Percentiles rank a stretch among this genome's conserved stretches.
Evolutionary conservation across 371 early-diverging fungal genomes (phyloP).

Genomic region (Rhizopus arrhizus): DNA sequence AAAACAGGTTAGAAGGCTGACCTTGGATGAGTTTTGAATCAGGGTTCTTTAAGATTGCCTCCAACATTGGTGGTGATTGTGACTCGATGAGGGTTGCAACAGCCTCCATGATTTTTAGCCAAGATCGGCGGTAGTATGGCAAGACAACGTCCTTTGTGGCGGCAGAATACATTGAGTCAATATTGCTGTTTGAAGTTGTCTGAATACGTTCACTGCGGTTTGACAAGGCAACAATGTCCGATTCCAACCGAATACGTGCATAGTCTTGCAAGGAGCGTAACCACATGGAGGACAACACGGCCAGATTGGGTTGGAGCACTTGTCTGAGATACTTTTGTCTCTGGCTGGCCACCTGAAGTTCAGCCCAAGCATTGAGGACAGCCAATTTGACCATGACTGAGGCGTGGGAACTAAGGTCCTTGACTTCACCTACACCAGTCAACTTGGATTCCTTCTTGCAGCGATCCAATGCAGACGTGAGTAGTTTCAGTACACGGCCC

Average conservation of each 20-base stretch:
- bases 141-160: constrained; percentile 62
- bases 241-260: constrained; percentile 61
- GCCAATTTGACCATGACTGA: constrained; percentile 80
- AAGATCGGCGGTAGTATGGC: constrained; percentile 58
- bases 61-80: constrained; percentile 46
- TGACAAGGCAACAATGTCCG: constrained; percentile 55
- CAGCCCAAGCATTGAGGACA: constrained; percentile 83
- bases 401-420: constrained; percentile 69
- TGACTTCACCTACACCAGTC: constrained; percentile 62
- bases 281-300: constrained; percentile 62
- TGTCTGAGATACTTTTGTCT: constrained; percentile 61
- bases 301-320: constrained; percentile 67
- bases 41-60: constrained; percentile 41
- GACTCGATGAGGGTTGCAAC: constrained; percentile 54
- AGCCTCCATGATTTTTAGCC: constrained; percentile 61
- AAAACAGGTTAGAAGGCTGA: constrained; percentile 52
- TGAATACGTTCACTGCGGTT: constrained; percentile 47
- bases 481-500: constrained; percentile 72
- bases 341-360: constrained; percentile 67
- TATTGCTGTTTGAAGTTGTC: constrained; percentile 44
- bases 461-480: constrained; percentile 71
- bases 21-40: constrained; percentile 35
- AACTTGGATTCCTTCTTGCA: constrained; percentile 65
- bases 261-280: constrained; percentile 61
- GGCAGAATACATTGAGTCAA: constrained; percentile 55